Conservation (phyloP, 805 yeast genomes). For the Saccharomyces mikatae region DNA sequence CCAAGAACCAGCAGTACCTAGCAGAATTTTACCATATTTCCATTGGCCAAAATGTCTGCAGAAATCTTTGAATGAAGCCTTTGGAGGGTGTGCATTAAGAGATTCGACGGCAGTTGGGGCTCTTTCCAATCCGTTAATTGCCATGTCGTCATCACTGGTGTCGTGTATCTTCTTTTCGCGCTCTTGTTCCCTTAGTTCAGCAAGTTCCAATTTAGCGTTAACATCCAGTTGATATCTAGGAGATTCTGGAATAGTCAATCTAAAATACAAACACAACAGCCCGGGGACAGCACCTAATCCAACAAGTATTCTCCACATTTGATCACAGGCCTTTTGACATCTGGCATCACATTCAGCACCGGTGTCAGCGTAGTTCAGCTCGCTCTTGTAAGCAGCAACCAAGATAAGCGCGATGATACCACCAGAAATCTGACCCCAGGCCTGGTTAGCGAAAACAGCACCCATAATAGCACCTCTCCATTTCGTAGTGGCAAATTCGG, state of each 20-base stretch:
- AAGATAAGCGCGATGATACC: constrained; percentile 75
- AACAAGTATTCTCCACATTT: constrained; percentile 87
- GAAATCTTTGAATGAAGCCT: constrained; percentile 76
- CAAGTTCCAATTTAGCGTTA: constrained; percentile 39
- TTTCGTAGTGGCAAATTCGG: constrained; percentile 87
- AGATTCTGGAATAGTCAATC: constrained; percentile 91
- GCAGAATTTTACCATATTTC: constrained; percentile 74
- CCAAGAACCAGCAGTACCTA: constrained; percentile 92
- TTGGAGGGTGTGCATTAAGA: constrained; percentile 46
- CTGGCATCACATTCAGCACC: constrained; percentile 53
- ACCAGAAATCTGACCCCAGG: constrained; percentile 87
- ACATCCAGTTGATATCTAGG: constrained; percentile 87
- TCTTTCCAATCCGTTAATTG: constrained; percentile 16
- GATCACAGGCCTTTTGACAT: constrained; percentile 77
- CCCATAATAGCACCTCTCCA: constrained; percentile 99
- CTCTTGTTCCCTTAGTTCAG: constrained; percentile 10
- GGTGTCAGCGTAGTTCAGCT: constrained; percentile 44
- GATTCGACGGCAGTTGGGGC: constrained; percentile 39
- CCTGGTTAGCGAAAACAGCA: constrained; percentile 94
- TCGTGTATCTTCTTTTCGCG: background rate
- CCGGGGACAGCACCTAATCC: constrained; percentile 93
- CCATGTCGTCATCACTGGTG: background rate
- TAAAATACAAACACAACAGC: constrained; percentile 71
- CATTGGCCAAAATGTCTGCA: constrained; percentile 67
- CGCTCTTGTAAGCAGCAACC: constrained; percentile 68